Evolutionary conservation across 768 basidiomycete genomes (phyloP).

Genomic region (Ephemerocybe angulata): DNA sequence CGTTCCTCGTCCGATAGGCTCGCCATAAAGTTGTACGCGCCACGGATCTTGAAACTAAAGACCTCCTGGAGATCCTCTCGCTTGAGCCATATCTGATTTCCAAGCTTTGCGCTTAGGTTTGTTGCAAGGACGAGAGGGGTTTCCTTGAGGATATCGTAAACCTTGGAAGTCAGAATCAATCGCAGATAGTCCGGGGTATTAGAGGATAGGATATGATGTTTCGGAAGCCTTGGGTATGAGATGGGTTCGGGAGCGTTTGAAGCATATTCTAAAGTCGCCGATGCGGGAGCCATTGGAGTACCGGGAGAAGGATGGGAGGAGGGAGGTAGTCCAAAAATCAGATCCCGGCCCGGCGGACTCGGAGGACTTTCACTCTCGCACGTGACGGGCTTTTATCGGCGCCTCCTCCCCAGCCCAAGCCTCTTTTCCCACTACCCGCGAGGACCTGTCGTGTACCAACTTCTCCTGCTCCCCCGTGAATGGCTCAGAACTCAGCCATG

Average conservation of each 20-base stretch:
- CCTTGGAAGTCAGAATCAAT: constrained; percentile 84
- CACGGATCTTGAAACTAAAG: constrained; percentile 98
- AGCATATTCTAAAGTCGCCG: constrained; percentile 63
- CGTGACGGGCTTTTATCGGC: constrained; percentile 1
- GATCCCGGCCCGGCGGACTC: neutral
- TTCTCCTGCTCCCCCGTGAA: constrained; percentile 16
- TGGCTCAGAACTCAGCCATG: constrained; percentile 70
- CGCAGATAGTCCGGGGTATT: constrained; percentile 84
- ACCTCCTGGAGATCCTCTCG: constrained; percentile 96
- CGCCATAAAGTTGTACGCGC: constrained; percentile 99
- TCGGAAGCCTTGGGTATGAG: constrained; percentile 61
- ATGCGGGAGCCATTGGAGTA: constrained; percentile 37
- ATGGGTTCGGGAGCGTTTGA: constrained; percentile 66
- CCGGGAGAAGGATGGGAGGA: constrained; percentile 7
- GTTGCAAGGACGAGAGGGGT: constrained; percentile 87
- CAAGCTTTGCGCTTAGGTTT: constrained; percentile 82
- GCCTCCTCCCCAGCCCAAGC: neutral
- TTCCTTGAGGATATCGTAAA: constrained; percentile 85
- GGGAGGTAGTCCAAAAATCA: neutral
- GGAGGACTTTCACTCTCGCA: neutral
- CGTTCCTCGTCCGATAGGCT: constrained; percentile 81
- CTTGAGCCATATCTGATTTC: constrained; percentile 94
- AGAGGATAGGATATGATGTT: constrained; percentile 56
- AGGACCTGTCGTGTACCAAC: no score
- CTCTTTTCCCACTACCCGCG: neutral